Evolutionary conservation across 139 green algal species (phyloP), one percentile per base, ranked within the genome.

Genomic region (Volvox reticuliferus): DNA sequence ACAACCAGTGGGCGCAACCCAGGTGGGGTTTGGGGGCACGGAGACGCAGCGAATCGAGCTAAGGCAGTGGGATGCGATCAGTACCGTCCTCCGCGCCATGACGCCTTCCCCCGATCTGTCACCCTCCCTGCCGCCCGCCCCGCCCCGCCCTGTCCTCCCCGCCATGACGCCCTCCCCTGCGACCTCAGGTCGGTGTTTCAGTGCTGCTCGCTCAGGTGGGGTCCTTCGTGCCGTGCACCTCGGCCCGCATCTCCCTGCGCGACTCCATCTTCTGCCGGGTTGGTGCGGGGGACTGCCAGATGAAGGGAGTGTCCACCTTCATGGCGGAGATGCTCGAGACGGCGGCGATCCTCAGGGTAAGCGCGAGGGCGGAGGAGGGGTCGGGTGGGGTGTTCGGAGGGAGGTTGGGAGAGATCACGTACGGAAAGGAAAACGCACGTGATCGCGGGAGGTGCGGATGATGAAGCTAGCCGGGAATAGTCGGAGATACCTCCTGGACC

Each of bases 271-370:
- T 99, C 94, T 97, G 97, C 13, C 95, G 98, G 35, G 98, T 99
- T 37, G 98, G 98, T 44, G 98, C 98, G 2, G 98, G 98, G 12
- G 98, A 99, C 94, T 99, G 97, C 96, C 98, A 99, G 94, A 88
- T 97, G 92, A 92, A 96, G 14, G 98, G 98, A 28, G 95, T 99
- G 71, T 98, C 95, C 16, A 99, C 98, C 22, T 99, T 99, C 97
- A 99, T 99, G 98, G 98, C 98, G 5, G 98, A 99, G 93, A 99
- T 99, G 98, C 95, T 99, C 73, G 98, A 99, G 92, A 99, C 96
- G 13, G 96, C 96, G 2, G 95, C 97, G 65, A 99, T 99, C 71
- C 94, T 99, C 2, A 96, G 97, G 92, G 95, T 95, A 32, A 55
- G 82, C 21, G 65, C 2, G 65, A 19, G 62, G 62, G 62, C 14